Evolutionary conservation across 257 asterid genomes (phyloP).

Genomic region (Echium plantagineum): DNA sequence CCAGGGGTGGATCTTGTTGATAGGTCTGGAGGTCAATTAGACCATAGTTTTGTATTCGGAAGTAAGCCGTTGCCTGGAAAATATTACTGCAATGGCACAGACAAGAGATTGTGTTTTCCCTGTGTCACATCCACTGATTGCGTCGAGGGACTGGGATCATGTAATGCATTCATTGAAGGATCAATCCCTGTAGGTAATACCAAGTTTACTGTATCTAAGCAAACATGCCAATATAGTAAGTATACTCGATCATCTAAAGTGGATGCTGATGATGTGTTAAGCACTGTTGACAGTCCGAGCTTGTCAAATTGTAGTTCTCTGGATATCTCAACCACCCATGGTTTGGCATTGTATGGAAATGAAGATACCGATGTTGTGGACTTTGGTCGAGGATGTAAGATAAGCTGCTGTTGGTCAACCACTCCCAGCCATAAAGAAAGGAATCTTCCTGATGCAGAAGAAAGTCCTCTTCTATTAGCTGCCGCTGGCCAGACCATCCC

Average conservation of each 20-base stretch:
- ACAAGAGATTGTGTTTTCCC: slow-evolving; percentile 22
- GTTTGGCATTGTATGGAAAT: slow-evolving; percentile 25
- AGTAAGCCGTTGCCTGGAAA: slow-evolving; percentile 25
- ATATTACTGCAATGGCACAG: slow-evolving; percentile 19
- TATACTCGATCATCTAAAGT: slow-evolving; percentile 22
- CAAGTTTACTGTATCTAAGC: slow-evolving; percentile 12
- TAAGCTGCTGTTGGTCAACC: slow-evolving; percentile 69
- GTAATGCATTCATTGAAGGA: slow-evolving; percentile 40
- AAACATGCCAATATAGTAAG: slow-evolving; percentile 15
- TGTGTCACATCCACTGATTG: slow-evolving; percentile 17
- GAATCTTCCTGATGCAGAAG: slow-evolving; percentile 31
- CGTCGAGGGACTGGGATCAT: slow-evolving; percentile 33
- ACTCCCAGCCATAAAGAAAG: slow-evolving; percentile 40
- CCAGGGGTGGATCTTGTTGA: slow-evolving; percentile 4
- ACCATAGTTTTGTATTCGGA: slow-evolving; percentile 12
- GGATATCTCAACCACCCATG: slow-evolving; percentile 14
- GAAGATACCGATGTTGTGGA: slow-evolving; percentile 41
- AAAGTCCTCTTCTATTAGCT: slow-evolving; percentile 41
- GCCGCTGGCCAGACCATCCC: slow-evolving; percentile 14
- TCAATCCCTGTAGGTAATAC: slow-evolving; percentile 18
- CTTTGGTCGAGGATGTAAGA: slow-evolving; percentile 57
- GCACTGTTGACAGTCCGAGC: slow-evolving; percentile 40
- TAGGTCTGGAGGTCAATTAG: slow-evolving; percentile 11
- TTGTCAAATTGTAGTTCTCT: slow-evolving; percentile 23
- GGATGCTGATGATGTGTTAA: slow-evolving; percentile 29